Evolutionary conservation across 805 yeast species (phyloP).

Genomic region (Cyberlindnera euphorbiae): DNA sequence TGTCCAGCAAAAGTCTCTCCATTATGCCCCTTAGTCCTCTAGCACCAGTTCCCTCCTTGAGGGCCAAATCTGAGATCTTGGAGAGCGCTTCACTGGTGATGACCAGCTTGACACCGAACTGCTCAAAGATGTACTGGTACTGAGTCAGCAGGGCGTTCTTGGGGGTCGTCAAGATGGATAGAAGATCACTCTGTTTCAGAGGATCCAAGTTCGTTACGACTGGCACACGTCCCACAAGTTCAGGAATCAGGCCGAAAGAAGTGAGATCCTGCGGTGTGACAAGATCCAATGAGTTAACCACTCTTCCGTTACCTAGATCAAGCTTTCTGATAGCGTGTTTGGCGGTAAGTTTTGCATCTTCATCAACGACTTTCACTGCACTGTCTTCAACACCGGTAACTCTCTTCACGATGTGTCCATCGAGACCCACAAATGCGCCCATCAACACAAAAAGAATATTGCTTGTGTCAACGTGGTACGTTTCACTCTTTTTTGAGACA

Average conservation of each 20-base stretch:
- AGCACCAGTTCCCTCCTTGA: conserved; percentile 55
- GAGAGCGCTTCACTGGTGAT: conserved; percentile 45
- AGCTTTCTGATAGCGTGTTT: conserved; percentile 30
- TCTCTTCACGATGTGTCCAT: conserved; percentile 41
- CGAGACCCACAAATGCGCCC: conserved; percentile 62
- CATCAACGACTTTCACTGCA: conserved; percentile 22
- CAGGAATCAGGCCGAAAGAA: conserved; percentile 54
- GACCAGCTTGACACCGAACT: conserved; percentile 45
- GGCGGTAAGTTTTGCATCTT: conserved; percentile 1
- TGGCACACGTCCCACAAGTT: conserved; percentile 55
- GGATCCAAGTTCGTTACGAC: conserved; percentile 45
- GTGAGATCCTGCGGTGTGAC: conserved; percentile 48
- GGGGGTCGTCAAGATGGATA: conserved; percentile 49
- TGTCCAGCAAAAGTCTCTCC: conserved; percentile 45
- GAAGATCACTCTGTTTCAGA: conserved; percentile 39
- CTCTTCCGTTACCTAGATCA: conserved; percentile 33
- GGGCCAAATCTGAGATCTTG: conserved; percentile 44
- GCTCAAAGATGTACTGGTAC: conserved; percentile 48
- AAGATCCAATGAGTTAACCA: conserved; percentile 38
- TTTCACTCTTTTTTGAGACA: conserved; percentile 34
- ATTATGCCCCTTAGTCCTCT: conserved; percentile 52
- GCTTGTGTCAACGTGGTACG: conserved; percentile 47
- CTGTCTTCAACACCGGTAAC: conserved; percentile 17
- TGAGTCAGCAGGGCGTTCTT: conserved; percentile 50
- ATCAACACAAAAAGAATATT: conserved; percentile 51